Evolutionary conservation across 1,139 yeast species (phyloP), one percentile per base, ranked within the genome.

Genomic region (Candida freyschussii): DNA sequence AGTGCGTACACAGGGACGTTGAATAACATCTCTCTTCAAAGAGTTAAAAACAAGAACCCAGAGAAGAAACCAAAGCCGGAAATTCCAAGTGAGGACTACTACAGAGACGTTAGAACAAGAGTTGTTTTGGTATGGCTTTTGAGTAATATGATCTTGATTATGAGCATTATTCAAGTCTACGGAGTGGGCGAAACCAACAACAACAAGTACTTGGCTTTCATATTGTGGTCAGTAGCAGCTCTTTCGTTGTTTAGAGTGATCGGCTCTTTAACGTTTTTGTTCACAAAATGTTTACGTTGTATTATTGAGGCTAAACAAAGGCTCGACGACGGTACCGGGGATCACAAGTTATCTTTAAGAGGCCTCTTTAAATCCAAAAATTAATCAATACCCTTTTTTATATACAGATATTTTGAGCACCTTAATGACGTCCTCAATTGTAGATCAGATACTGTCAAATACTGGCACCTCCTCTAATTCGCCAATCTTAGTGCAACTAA

Each of bases 91-190:
- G 94, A 85, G 50, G 98, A 91, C 57, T 89, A 91, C 56, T 94
- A 93, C 52, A 78, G 95, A 53, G 95, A 87, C 56, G 85, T 91
- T 19, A 76, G 98, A 63, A 85, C 97, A 1, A 73, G 91, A 44
- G 96, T 91, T 28, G 97, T 91, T n/a, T 72, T 89, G 51, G 62
- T 77, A 7, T 91, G 98, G 98, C 72, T 91, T 72, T 66, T 87
- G 33, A 65, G 83, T 20, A 91, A 91, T 56, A 65, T 84, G 50
- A 59, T 91, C 16, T 67, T 91, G 47, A 79, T 85, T 24, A 78
- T 89, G 87, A 75, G 93, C 10, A 82, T 91, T 65, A 72, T 87
- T 11, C 94, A 89, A 58, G 80, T 86, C 12, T 87, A 79, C 53
- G 63, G 69, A 14, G 75, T 87, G 3, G 78, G 78, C 27, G 62